A percentile compares a stretch with the other conserved stretches of the same genome.
These are phyloP conservation scores for Microascus cirrosus DNA, from an alignment of 2,329 filamentous ascomycete genomes.

Conservation along the genomic window DNA sequence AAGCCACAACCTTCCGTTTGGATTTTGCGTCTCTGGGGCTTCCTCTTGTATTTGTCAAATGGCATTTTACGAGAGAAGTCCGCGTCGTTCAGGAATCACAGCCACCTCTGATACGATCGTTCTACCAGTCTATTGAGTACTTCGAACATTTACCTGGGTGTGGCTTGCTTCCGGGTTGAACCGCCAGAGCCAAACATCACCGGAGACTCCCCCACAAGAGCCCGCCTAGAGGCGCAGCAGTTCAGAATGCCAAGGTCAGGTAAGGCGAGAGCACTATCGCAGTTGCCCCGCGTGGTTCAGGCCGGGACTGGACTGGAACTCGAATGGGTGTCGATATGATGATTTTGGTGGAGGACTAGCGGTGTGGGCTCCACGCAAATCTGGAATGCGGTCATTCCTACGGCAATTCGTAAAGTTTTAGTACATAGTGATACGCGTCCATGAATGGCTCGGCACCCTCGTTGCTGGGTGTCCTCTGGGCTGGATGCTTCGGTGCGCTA, in stretches of 20 bases:
- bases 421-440: conserved; percentile 5
- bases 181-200: too few species aligned
- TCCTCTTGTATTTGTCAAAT: not conserved
- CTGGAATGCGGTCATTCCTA: not conserved
- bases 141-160: too few species aligned
- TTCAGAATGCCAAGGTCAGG: too few species aligned
- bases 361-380: not conserved
- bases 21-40: not conserved
- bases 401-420: conserved; percentile 5
- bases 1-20: not conserved
- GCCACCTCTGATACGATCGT: too few species aligned
- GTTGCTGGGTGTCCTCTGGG: not conserved
- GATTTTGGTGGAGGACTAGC: not conserved
- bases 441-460: not conserved
- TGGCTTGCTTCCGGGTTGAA: too few species aligned
- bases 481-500: not conserved
- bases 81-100: not conserved
- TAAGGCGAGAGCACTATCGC: too few species aligned
- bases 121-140: too few species aligned
- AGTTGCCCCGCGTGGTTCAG: not conserved
- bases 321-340: not conserved
- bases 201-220: too few species aligned
- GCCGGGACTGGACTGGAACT: not conserved
- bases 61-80: not conserved
- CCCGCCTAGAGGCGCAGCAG: too few species aligned